A percentile compares a stretch with the other conserved stretches of the same genome.
These are phyloP conservation scores for Monilinia laxa DNA, from an alignment of 2,329 filamentous ascomycete species.

Conservation along the genomic window DNA sequence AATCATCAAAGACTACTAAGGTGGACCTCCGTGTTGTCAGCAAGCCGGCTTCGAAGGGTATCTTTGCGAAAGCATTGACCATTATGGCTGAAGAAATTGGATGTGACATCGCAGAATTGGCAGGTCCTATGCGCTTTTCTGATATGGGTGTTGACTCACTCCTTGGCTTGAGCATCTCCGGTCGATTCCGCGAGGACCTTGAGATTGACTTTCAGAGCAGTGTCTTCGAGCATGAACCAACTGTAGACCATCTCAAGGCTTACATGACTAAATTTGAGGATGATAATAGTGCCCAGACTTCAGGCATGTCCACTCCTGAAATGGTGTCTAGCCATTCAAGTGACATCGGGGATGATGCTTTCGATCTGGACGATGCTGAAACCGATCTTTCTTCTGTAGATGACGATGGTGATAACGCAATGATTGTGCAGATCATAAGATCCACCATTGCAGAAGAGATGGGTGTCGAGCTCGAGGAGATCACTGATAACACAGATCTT, in stretches of 20 bases:
- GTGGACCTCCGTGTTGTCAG: slow-evolving; percentile 23
- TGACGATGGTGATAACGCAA: slow-evolving; percentile 6
- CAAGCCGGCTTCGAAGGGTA: slow-evolving; percentile 34
- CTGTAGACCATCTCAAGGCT: slow-evolving; percentile 24
- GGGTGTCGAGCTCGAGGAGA: slow-evolving; percentile 23
- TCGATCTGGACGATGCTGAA: slow-evolving; percentile 15
- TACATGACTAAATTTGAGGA: slow-evolving; percentile 23
- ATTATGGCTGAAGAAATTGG: slow-evolving; percentile 58
- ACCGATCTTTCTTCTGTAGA: background rate
- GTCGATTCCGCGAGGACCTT: slow-evolving; percentile 56
- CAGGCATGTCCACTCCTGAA: slow-evolving; percentile 18
- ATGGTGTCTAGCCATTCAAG: slow-evolving; percentile 13
- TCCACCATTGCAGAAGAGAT: slow-evolving; percentile 29
- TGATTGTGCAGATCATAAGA: slow-evolving; percentile 22
- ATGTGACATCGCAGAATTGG: slow-evolving; percentile 53
- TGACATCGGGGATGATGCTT: slow-evolving; percentile 8
- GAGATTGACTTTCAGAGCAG: slow-evolving; percentile 52
- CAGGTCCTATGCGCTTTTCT: slow-evolving; percentile 53
- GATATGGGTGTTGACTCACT: slow-evolving; percentile 62
- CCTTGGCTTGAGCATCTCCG: slow-evolving; percentile 55
- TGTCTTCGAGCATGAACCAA: slow-evolving; percentile 44
- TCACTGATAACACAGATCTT: slow-evolving; percentile 22
- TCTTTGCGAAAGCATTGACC: slow-evolving; percentile 46
- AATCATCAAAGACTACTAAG: background rate
- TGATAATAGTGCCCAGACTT: background rate